Conservation (phyloP, 495 filamentous ascomycete species). For the Glonium stellatum region DNA sequence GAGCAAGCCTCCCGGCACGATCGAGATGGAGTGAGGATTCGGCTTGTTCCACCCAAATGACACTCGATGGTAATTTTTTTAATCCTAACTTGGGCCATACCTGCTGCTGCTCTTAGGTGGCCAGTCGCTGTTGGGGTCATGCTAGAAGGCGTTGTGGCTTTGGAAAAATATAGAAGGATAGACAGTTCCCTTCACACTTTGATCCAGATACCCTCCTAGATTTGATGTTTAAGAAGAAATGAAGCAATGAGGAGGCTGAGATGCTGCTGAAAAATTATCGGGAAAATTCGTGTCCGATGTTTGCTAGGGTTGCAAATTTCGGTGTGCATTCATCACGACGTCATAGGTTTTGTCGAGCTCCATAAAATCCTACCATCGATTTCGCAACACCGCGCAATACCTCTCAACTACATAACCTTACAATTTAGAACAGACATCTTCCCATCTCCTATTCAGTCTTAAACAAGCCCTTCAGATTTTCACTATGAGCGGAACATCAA, state of each 20-base stretch:
- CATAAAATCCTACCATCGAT: background rate
- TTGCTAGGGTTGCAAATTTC: background rate
- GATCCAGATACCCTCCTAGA: background rate
- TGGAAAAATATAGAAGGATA: background rate
- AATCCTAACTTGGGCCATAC: background rate
- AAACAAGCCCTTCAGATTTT: background rate
- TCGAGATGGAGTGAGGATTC: constrained; percentile 57
- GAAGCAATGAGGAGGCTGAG: background rate
- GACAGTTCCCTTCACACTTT: background rate
- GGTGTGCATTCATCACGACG: constrained; percentile 11
- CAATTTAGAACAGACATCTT: background rate
- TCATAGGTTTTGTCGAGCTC: background rate
- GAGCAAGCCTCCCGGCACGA: constrained; percentile 75
- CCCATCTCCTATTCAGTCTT: background rate
- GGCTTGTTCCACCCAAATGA: background rate
- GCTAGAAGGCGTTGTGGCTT: background rate
- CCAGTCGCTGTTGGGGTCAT: too few relatives aligned
- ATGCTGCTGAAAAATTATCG: background rate
- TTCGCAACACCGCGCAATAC: background rate
- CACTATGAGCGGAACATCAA: constrained; percentile 39
- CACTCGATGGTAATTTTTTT: background rate
- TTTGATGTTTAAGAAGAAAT: background rate
- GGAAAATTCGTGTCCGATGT: background rate
- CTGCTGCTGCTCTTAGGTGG: too few relatives aligned
- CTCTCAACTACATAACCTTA: background rate